phyloP scores from a whole-genome alignment of 371 early-diverging fungal species.

The Syncephalis fuscata region DNA sequence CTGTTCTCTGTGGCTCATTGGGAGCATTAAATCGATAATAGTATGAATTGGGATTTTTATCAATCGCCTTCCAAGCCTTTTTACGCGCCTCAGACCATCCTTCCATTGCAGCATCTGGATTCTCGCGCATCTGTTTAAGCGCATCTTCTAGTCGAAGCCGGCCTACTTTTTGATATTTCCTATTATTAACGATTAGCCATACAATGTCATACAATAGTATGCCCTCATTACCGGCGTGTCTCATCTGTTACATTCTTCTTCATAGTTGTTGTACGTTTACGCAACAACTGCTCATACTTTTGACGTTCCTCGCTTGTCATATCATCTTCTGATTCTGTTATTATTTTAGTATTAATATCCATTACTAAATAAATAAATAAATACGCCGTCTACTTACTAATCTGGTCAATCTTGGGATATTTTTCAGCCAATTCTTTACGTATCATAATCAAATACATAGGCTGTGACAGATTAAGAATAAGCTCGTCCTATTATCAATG shows the following conservation, averaged over 20 bases:
- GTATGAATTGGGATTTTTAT: slow-evolving; percentile 83
- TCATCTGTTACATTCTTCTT: not conserved
- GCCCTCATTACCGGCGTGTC: not conserved
- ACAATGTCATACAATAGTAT: no score
- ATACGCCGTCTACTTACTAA: no score
- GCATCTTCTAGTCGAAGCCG: slow-evolving; percentile 79
- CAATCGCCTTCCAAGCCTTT: slow-evolving; percentile 74
- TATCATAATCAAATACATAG: slow-evolving; percentile 1
- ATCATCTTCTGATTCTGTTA: not conserved
- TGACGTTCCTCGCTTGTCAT: slow-evolving; percentile 66
- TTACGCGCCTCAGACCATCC: slow-evolving; percentile 92
- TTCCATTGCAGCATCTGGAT: slow-evolving; percentile 70
- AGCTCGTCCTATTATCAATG: slow-evolving; percentile 2
- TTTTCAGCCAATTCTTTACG: slow-evolving; percentile 6
- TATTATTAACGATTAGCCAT: slow-evolving; percentile 5
- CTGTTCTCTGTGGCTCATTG: slow-evolving; percentile 81
- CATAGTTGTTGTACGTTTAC: slow-evolving; percentile 36
- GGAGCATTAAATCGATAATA: slow-evolving; percentile 94
- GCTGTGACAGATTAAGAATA: slow-evolving; percentile 4
- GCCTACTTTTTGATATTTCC: slow-evolving; percentile 55
- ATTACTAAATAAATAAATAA: no score
- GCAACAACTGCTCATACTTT: slow-evolving; percentile 61
- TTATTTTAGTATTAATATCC: no score
- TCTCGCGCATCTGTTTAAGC: slow-evolving; percentile 39
- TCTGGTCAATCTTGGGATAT: not conserved